Base-by-base conservation (phyloP, 2,329 filamentous ascomycete genomes). In the Dichotomopilus funicola region DNA sequence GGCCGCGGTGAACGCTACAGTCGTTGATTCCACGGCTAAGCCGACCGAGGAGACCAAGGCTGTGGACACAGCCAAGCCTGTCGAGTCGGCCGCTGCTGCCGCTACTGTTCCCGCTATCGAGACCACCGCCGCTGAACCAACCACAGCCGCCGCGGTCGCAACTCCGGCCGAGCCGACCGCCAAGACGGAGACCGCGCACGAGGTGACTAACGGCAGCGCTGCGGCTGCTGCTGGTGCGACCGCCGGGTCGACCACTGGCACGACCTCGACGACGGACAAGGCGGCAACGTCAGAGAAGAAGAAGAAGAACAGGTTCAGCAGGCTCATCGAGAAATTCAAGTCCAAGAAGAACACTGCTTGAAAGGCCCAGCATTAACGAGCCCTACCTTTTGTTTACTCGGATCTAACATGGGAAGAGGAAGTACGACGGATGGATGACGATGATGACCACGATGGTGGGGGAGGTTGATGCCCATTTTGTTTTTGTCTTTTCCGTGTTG, bases 221-320 rank as follows among this genome's bases (percentile, higher is more conserved):
- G 40, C 48, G 6, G 42, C 49, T 11, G 48, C 47, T 8, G 34
- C 51, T 6, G 55, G 55, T 10, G 54, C 58, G 43, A 46, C 54
- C 4, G 56, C 56, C n/a, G 53, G 58, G 41, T 42, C 50, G 4
- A 49, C 55, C 47, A 56, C 19, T 27, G 19, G 19, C 19, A 27
- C 19, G 19, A 27, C 19, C 19, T 27, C 19, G 19, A 27, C 19
- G 19, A 27, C 19, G 3, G 19, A 27, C 19, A 27, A 27, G 19
- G 19, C 19, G 59, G 59, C 69, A 11, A 59, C 68, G 53, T 71
- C 74, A 12, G 77, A 82, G 51, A 83, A 81, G 73, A 87, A 86
- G 76, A 86, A 85, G 77, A 85, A 83, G 75, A 76, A 81, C 70
- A 77, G 84, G 53, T 64, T 85, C 57, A 87, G 83, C 70, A 72